phyloP scores from a whole-genome alignment of 2,329 filamentous ascomycete genomes.

The Apiospora rasikravindrae region DNA sequence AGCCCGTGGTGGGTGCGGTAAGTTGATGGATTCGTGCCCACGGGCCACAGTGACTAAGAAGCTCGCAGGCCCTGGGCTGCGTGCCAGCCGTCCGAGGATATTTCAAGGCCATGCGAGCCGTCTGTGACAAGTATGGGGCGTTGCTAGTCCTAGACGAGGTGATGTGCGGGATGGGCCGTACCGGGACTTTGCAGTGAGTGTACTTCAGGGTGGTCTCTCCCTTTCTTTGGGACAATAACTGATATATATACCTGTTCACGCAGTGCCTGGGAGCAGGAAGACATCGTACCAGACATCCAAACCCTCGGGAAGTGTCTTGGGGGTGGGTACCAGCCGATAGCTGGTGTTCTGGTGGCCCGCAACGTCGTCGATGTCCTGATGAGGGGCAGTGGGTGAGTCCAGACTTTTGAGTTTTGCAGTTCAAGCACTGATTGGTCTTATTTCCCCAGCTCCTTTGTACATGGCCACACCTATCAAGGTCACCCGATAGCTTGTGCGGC shows the following conservation, averaged over 20 bases:
- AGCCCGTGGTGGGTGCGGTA: slow-evolving; percentile 76
- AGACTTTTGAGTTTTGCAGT: neutral
- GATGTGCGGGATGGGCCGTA: slow-evolving; percentile 71
- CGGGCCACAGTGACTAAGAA: neutral
- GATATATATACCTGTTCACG: neutral
- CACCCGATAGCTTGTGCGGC: slow-evolving; percentile 47
- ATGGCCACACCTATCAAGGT: slow-evolving; percentile 61
- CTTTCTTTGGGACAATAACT: slow-evolving; percentile 21
- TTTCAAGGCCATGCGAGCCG: slow-evolving; percentile 66
- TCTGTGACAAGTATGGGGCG: slow-evolving; percentile 74
- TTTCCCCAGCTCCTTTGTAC: slow-evolving; percentile 51
- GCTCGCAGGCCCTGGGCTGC: slow-evolving; percentile 60
- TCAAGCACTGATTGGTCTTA: neutral
- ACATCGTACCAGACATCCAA: slow-evolving; percentile 66
- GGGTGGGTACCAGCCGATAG: slow-evolving; percentile 66
- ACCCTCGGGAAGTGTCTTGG: slow-evolving; percentile 71
- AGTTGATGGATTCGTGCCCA: slow-evolving; percentile 29
- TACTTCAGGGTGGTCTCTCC: too few relatives aligned
- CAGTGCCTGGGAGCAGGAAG: slow-evolving; percentile 62
- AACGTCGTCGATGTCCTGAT: slow-evolving; percentile 53
- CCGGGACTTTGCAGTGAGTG: slow-evolving; percentile 58
- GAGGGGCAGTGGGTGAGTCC: slow-evolving; percentile 41
- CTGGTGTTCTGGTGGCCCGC: slow-evolving; percentile 61
- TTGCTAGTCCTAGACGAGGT: slow-evolving; percentile 82
- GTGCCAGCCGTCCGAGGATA: slow-evolving; percentile 72